A percentile compares a stretch with the other conserved stretches of the same genome.
Conservation (phyloP, 2,329 filamentous ascomycete species). For the Ceratocystis papillata region DNA sequence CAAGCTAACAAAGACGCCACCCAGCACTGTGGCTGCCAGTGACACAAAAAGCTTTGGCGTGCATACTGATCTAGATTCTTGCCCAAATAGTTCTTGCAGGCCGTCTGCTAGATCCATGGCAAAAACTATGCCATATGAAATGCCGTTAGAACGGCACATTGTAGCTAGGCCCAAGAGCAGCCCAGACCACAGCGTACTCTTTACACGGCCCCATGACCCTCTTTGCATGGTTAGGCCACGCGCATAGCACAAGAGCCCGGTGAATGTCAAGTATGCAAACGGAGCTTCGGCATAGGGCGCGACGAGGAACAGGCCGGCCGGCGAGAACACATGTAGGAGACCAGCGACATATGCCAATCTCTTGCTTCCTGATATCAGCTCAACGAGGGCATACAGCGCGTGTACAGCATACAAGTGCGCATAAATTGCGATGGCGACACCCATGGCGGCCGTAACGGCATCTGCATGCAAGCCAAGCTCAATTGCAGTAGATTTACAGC, state of each 20-base stretch:
- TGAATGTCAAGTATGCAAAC: slow-evolving; percentile 67
- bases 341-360: slow-evolving; percentile 38
- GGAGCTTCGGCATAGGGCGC: slow-evolving; percentile 74
- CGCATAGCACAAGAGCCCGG: slow-evolving; percentile 62
- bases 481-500: slow-evolving; percentile 20
- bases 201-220: slow-evolving; percentile 26
- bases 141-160: slow-evolving; percentile 70
- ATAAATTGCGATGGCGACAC: slow-evolving; percentile 56
- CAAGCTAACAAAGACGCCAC: slow-evolving; percentile 55
- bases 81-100: slow-evolving; percentile 21
- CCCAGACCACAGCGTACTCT: slow-evolving; percentile 51
- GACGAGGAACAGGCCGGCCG: slow-evolving; percentile 79
- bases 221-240: slow-evolving; percentile 35
- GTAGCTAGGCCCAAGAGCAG: slow-evolving; percentile 60
- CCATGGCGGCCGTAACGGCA: slow-evolving; percentile 38
- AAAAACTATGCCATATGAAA: slow-evolving; percentile 65
- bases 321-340: slow-evolving; percentile 68
- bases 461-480: slow-evolving; percentile 22
- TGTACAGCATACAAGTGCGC: slow-evolving; percentile 68
- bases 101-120: slow-evolving; percentile 47
- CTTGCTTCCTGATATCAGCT: slow-evolving; percentile 52
- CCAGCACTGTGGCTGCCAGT: slow-evolving; percentile 45
- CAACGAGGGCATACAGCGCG: slow-evolving; percentile 62
- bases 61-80: neutral
- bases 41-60: slow-evolving; percentile 31